These are phyloP conservation scores for Spiraea crenata DNA, from an alignment of 331 rosid species.

Conservation along the genomic window DNA sequence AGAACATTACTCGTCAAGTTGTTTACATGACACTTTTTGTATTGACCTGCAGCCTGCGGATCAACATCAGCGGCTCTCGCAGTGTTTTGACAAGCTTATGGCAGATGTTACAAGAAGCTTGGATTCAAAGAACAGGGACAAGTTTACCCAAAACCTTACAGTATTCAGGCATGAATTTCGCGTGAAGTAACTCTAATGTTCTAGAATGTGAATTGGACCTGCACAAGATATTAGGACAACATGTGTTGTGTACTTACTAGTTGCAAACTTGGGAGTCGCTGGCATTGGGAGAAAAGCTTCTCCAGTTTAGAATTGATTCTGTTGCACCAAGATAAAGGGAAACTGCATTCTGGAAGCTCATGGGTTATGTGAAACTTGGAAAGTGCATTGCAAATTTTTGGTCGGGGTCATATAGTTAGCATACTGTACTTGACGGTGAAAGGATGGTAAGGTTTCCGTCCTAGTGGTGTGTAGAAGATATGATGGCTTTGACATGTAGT, in stretches of 20 bases:
- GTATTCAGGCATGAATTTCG: slow-evolving; percentile 86
- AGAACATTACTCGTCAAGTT: not conserved
- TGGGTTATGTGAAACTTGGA: slow-evolving; percentile 17
- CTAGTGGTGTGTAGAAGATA: slow-evolving; percentile 27
- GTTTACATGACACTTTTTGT: slow-evolving; percentile 8
- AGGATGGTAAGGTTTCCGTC: slow-evolving; percentile 1
- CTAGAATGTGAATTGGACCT: slow-evolving; percentile 1
- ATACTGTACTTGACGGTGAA: slow-evolving; percentile 11
- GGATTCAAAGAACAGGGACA: slow-evolving; percentile 95
- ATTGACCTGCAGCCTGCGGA: slow-evolving; percentile 69
- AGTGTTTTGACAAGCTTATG: slow-evolving; percentile 93
- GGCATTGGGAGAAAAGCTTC: slow-evolving; percentile 1
- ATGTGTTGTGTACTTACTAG: slow-evolving; percentile 9
- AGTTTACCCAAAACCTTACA: slow-evolving; percentile 91
- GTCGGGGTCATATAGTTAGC: slow-evolving; percentile 22
- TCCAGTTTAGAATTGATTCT: not conserved
- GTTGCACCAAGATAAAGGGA: not conserved
- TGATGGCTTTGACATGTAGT: slow-evolving; percentile 31
- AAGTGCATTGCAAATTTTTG: slow-evolving; percentile 6
- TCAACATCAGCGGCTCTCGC: slow-evolving; percentile 82
- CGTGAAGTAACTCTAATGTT: slow-evolving; percentile 49
- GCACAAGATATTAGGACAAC: slow-evolving; percentile 24
- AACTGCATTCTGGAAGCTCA: slow-evolving; percentile 6
- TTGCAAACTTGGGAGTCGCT: not conserved
- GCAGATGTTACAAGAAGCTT: slow-evolving; percentile 77